A percentile compares a stretch with the other conserved stretches of the same genome.
These are phyloP conservation scores for Rutstroemia sydowiana DNA, from an alignment of 2,329 filamentous ascomycete species.

Conservation along the genomic window DNA sequence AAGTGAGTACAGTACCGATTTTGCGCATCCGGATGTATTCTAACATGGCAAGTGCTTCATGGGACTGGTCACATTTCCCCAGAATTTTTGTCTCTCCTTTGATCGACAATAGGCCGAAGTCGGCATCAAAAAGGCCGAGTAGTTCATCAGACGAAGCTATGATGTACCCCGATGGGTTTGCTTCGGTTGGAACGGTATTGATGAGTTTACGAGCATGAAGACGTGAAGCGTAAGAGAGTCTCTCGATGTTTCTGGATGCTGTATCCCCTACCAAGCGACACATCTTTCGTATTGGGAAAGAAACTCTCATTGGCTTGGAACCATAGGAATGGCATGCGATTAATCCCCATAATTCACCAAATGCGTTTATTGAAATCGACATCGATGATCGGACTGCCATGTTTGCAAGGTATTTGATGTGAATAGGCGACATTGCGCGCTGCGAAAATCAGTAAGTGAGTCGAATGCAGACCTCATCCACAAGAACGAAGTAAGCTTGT, in stretches of 20 bases:
- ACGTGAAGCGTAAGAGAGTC: constrained; percentile 11
- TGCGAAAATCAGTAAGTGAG: too few species aligned
- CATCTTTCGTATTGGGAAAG: constrained; percentile 55
- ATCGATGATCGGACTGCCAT: constrained; percentile 89
- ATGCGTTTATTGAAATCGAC: constrained; percentile 87
- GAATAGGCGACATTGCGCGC: constrained; percentile 84
- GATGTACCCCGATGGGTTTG: constrained; percentile 15
- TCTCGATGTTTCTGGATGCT: constrained; percentile 44
- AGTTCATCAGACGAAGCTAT: constrained; percentile 17
- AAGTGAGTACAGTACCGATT: constrained; percentile 67
- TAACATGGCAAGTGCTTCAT: constrained; percentile 75
- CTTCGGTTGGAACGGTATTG: constrained; percentile 1
- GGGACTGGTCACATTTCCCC: constrained; percentile 66
- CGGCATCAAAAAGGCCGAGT: constrained; percentile 18
- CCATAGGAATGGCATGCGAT: constrained; percentile 84
- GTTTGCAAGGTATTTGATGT: constrained; percentile 77
- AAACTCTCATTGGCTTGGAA: constrained; percentile 45
- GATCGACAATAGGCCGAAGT: constrained; percentile 69
- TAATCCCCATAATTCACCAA: constrained; percentile 78
- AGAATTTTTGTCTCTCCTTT: constrained; percentile 80
- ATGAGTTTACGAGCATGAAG: constrained; percentile 14
- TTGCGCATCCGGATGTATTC: constrained; percentile 75
- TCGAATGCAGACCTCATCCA: too few species aligned
- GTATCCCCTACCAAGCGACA: constrained; percentile 51
- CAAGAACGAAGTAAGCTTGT: too few species aligned